phyloP scores from a whole-genome alignment of 2,329 filamentous ascomycete species.

The Penicillium occitanis region DNA sequence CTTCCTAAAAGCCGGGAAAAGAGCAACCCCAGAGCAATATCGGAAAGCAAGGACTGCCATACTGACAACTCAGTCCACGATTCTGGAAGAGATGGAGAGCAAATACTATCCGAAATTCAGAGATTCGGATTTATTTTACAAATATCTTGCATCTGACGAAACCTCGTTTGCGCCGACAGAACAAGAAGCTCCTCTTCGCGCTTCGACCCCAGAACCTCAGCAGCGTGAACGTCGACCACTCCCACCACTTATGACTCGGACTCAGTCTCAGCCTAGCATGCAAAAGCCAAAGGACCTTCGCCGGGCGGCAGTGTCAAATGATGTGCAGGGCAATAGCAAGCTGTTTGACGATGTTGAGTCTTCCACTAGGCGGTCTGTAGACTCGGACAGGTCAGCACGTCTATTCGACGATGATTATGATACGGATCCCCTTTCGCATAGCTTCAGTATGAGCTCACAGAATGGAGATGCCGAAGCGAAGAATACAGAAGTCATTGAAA shows the following conservation, averaged over 20 bases:
- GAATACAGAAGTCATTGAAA: slow-evolving; percentile 80
- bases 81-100: slow-evolving; percentile 80
- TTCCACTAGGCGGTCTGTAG: slow-evolving; percentile 64
- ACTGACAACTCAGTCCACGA: slow-evolving; percentile 74
- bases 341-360: slow-evolving; percentile 47
- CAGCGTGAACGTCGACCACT: slow-evolving; percentile 41
- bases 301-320: slow-evolving; percentile 60
- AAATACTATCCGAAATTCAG: slow-evolving; percentile 83
- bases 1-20: slow-evolving; percentile 75
- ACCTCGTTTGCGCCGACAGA: slow-evolving; percentile 41
- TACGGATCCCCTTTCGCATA: slow-evolving; percentile 71
- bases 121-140: slow-evolving; percentile 91
- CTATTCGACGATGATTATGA: slow-evolving; percentile 80
- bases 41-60: slow-evolving; percentile 78
- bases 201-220: slow-evolving; percentile 27
- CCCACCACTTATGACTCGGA: slow-evolving; percentile 48
- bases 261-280: slow-evolving; percentile 48
- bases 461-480: slow-evolving; percentile 54
- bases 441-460: slow-evolving; percentile 70
- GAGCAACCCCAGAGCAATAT: slow-evolving; percentile 78
- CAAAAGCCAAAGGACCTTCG: slow-evolving; percentile 54
- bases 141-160: slow-evolving; percentile 89
- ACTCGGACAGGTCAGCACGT: slow-evolving; percentile 58
- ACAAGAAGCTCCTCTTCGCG: slow-evolving; percentile 26
- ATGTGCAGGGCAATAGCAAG: slow-evolving; percentile 54